A percentile compares a stretch with the other conserved stretches of the same genome.
Evolutionary conservation across 176 grass and related monocot genomes (phyloP).

Genomic region (Musa itinerans): DNA sequence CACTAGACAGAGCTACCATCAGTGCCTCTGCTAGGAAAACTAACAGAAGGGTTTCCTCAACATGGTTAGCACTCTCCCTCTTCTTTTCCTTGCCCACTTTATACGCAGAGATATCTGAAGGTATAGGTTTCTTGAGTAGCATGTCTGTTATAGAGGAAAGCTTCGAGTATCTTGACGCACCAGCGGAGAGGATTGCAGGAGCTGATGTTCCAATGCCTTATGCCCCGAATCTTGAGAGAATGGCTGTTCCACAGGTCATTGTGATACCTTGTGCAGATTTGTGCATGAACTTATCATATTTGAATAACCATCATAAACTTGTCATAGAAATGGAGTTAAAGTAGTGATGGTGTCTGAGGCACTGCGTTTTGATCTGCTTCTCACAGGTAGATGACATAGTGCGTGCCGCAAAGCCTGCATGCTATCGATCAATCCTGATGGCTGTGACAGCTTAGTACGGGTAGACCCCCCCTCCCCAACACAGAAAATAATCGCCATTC

Average conservation of each 20-base stretch:
- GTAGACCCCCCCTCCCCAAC: too few species aligned
- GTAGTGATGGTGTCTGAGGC: neutral
- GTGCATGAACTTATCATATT: too few species aligned
- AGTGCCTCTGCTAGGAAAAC: conserved; percentile 93
- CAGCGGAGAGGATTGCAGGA: conserved; percentile 79
- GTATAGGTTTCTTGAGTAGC: conserved; percentile 23
- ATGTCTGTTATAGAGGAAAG: conserved; percentile 90
- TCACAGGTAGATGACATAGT: conserved; percentile 82
- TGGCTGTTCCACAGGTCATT: conserved; percentile 82
- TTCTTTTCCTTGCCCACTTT: neutral
- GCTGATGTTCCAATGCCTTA: conserved; percentile 94
- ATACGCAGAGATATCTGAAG: neutral
- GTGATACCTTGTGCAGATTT: neutral
- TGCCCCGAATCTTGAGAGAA: conserved; percentile 81
- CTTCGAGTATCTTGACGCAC: conserved; percentile 89
- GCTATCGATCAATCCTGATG: conserved; percentile 64
- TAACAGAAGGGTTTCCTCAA: conserved; percentile 83
- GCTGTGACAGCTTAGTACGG: conserved; percentile 49
- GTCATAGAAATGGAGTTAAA: neutral
- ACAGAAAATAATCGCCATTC: too few species aligned
- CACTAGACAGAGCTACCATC: conserved; percentile 70
- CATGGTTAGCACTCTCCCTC: conserved; percentile 43
- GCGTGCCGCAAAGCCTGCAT: conserved; percentile 62
- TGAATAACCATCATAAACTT: neutral
- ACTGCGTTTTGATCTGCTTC: neutral